A percentile compares a stretch with the other conserved stretches of the same genome.
Evolutionary conservation across 352 stramenopile species (phyloP).

Genomic region (Globisporangium solare): DNA sequence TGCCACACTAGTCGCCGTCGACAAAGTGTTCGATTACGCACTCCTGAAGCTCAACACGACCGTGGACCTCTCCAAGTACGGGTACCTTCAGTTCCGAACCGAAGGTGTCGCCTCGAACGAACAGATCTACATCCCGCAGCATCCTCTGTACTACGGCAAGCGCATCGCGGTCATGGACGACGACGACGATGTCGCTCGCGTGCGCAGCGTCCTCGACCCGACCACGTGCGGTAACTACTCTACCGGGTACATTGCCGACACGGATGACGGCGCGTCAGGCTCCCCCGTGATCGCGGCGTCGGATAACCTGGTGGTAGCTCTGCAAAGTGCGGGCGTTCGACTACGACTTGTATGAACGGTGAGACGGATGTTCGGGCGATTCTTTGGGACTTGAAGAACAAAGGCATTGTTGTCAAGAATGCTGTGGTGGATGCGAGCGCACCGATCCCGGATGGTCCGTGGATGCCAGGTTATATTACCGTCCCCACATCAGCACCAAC

Average conservation of each 20-base stretch:
- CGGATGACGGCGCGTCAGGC: background rate
- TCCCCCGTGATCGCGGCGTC: background rate
- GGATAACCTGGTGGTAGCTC: background rate
- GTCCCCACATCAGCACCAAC: slow-evolving; percentile 5
- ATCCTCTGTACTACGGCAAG: slow-evolving; percentile 26
- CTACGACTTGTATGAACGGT: background rate
- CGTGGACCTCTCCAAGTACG: slow-evolving; percentile 23
- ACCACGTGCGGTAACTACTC: background rate
- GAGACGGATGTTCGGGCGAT: slow-evolving; percentile 3
- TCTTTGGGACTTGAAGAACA: slow-evolving; percentile 2
- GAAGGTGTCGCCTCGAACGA: slow-evolving; percentile 17
- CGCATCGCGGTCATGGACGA: slow-evolving; percentile 24
- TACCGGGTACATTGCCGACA: background rate
- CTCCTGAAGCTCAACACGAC: slow-evolving; percentile 32
- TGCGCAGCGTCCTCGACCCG: background rate
- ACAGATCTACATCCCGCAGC: slow-evolving; percentile 28
- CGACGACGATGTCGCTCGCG: background rate
- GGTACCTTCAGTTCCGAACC: slow-evolving; percentile 28
- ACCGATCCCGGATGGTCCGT: slow-evolving; percentile 3
- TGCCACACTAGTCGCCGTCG: slow-evolving; percentile 19
- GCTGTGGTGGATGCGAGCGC: background rate
- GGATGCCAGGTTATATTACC: slow-evolving; percentile 8
- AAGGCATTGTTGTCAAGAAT: slow-evolving; percentile 1
- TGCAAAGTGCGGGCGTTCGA: background rate
- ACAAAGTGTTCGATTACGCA: slow-evolving; percentile 32